Evolutionary conservation across 2,329 filamentous ascomycete genomes (phyloP).

Genomic region (Cladosporium sp.): DNA sequence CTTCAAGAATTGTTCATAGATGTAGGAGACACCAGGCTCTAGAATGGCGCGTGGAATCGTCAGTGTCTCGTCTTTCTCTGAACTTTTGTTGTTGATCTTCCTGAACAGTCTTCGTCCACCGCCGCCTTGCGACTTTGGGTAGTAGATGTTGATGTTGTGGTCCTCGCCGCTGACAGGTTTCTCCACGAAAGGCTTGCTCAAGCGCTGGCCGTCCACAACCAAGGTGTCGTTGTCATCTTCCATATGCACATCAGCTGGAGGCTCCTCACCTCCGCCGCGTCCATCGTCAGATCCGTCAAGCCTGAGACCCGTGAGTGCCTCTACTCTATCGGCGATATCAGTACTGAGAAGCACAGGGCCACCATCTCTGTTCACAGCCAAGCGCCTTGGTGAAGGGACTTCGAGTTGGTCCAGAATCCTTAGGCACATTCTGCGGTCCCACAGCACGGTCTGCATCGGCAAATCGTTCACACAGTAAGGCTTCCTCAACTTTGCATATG

Average conservation of each 20-base stretch:
- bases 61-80: constrained; percentile 81
- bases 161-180: constrained; percentile 98
- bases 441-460: constrained; percentile 94
- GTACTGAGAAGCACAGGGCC: constrained; percentile 76
- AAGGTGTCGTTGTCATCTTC: constrained; percentile 88
- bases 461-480: constrained; percentile 98
- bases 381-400: constrained; percentile 81
- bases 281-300: constrained; percentile 71
- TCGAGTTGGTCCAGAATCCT: constrained; percentile 83
- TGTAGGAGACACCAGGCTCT: constrained; percentile 79
- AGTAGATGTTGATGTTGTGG: constrained; percentile 98
- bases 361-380: constrained; percentile 92
- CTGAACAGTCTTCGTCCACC: constrained; percentile 90
- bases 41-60: constrained; percentile 76
- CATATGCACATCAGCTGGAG: constrained; percentile 72
- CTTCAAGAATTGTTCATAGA: constrained; percentile 96
- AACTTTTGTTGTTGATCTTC: constrained; percentile 99
- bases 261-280: constrained; percentile 57
- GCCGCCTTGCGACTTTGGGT: constrained; percentile 80
- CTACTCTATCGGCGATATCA: constrained; percentile 77
- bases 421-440: constrained; percentile 90
- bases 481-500: constrained; percentile 88
- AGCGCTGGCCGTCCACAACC: constrained; percentile 76
- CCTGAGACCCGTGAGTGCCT: constrained; percentile 74
- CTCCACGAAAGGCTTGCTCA: constrained; percentile 95